A percentile compares a stretch with the other conserved stretches of the same genome.
Conservation (phyloP, 495 filamentous ascomycete genomes). For the Aspergillus nanangensis region DNA sequence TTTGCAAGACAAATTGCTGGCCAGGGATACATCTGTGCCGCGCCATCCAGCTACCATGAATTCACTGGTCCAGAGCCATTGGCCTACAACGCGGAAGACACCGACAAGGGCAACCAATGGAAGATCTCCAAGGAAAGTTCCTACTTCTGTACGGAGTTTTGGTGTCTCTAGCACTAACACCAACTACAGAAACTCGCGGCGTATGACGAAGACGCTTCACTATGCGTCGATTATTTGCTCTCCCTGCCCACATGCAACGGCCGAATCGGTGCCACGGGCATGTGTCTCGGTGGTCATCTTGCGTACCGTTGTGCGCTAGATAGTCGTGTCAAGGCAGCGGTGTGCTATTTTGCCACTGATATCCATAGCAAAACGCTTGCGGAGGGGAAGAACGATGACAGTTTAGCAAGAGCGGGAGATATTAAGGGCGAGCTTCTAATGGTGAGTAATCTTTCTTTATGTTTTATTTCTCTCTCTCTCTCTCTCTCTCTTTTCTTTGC, state of each 20-base stretch:
- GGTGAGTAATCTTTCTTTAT: conserved; percentile 32
- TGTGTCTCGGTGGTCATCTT: conserved; percentile 94
- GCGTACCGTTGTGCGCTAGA: conserved; percentile 82
- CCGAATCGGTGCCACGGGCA: conserved; percentile 80
- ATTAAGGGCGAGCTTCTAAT: conserved; percentile 76
- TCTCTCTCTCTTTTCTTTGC: too few species aligned
- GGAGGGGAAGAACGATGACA: conserved; percentile 62
- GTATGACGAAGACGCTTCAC: conserved; percentile 81
- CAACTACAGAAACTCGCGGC: conserved; percentile 66
- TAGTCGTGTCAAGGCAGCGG: conserved; percentile 65
- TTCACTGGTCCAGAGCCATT: conserved; percentile 83
- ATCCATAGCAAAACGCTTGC: conserved; percentile 76
- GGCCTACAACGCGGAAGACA: conserved; percentile 82
- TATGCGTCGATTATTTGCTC: conserved; percentile 71
- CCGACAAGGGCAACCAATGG: conserved; percentile 80
- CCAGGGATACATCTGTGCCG: conserved; percentile 90
- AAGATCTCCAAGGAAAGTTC: conserved; percentile 68
- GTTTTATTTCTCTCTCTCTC: conserved; percentile 1
- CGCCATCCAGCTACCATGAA: conserved; percentile 89
- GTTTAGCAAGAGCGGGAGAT: conserved; percentile 57
- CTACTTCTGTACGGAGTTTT: background rate
- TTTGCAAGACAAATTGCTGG: conserved; percentile 91
- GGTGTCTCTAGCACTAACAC: conserved; percentile 4
- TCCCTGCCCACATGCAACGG: conserved; percentile 78
- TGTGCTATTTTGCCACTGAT: conserved; percentile 93